These are phyloP conservation scores for Umbelopsis sp. DNA, from an alignment of 192 early-diverging fungal genomes.

Conservation along the genomic window DNA sequence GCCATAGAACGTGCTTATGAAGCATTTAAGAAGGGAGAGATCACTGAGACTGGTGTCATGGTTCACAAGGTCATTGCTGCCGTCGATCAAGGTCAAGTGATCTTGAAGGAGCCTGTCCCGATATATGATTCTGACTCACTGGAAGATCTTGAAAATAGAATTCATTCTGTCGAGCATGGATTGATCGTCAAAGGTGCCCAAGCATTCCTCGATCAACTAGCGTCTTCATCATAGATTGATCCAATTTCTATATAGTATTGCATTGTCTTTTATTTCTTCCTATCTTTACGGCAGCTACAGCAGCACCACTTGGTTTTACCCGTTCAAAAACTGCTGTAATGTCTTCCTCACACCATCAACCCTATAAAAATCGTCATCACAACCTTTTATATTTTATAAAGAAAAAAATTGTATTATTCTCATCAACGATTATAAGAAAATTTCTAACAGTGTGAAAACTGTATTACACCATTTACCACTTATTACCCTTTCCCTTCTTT, in stretches of 20 bases:
- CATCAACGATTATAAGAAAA: not conserved
- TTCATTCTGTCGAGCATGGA: conserved; percentile 88
- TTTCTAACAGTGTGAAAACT: no score
- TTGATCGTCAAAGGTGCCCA: conserved; percentile 81
- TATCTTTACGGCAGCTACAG: no score
- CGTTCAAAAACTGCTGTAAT: no score
- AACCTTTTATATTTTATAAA: not conserved
- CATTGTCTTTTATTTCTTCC: no score
- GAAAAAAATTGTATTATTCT: no score
- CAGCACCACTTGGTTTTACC: no score
- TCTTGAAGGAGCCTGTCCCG: conserved; percentile 76
- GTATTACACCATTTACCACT: conserved; percentile 30
- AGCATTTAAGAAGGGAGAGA: conserved; percentile 79
- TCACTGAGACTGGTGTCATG: conserved; percentile 79
- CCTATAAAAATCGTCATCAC: not conserved
- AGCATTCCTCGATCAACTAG: conserved; percentile 45
- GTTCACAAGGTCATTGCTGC: conserved; percentile 95
- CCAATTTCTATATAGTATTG: not conserved
- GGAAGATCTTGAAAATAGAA: conserved; percentile 81
- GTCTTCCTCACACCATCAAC: not conserved
- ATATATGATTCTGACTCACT: conserved; percentile 79
- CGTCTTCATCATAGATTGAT: conserved; percentile 8
- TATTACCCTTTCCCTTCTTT: conserved; percentile 43
- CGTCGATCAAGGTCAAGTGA: conserved; percentile 93
- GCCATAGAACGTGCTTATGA: conserved; percentile 94